Conservation (phyloP, 176 grass and related monocot species). For the Cenchrus purpureus region DNA sequence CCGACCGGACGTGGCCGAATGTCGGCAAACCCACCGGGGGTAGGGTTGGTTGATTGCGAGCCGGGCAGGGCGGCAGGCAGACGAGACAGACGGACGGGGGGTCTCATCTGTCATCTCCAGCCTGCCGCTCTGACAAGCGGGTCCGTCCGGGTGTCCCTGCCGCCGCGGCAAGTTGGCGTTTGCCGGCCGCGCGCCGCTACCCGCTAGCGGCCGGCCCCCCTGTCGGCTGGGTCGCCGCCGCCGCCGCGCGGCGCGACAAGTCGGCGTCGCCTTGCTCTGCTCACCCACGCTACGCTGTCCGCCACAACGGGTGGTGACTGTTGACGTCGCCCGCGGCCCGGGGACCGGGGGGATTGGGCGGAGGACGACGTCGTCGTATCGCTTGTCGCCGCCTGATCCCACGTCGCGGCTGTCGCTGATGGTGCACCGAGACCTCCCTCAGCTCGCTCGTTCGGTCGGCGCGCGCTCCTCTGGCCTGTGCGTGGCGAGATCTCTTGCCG, state of each 20-base stretch:
- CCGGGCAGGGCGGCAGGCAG: background rate
- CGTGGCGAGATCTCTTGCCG: background rate
- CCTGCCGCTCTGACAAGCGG: too few species aligned
- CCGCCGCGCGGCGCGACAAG: background rate
- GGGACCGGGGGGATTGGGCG: background rate
- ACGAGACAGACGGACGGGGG: too few species aligned
- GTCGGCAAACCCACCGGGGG: slow-evolving; percentile 33
- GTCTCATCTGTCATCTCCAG: too few species aligned
- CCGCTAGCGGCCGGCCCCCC: background rate
- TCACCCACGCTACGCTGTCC: slow-evolving; percentile 26
- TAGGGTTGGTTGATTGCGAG: background rate
- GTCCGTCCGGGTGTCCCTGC: too few species aligned
- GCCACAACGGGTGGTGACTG: background rate
- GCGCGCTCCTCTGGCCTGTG: background rate
- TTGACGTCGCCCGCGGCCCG: too few species aligned
- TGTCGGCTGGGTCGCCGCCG: slow-evolving; percentile 1
- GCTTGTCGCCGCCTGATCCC: background rate
- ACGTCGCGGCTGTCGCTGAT: background rate
- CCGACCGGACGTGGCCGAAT: slow-evolving; percentile 33
- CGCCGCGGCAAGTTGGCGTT: background rate
- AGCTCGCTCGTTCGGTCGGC: background rate
- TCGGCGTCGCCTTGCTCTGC: background rate
- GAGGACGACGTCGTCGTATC: background rate
- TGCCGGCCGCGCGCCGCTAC: slow-evolving; percentile 7
- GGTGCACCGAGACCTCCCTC: background rate